Base-by-base conservation (phyloP, 1,139 yeast species). In the Taphrina confusa region DNA sequence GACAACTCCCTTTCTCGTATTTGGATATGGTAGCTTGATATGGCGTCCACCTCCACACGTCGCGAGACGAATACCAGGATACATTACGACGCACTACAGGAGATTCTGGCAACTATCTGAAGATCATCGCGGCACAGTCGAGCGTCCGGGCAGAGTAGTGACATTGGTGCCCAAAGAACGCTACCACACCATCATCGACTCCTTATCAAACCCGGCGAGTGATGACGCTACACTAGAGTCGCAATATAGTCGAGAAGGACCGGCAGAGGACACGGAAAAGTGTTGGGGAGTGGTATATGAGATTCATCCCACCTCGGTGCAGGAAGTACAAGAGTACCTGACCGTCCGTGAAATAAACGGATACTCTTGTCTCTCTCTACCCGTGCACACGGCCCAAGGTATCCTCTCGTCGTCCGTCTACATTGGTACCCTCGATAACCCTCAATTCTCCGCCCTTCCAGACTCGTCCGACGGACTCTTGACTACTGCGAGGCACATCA, bases 341-440 rank as follows among this genome's bases (percentile, higher is more conserved):
- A 95, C 90, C 68, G 77, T 82, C 16, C 76, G 97, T 57, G 97
- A 91, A 68, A 89, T 90, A 70, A 90, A 89, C 68, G 97, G 97
- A 0, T 91, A 91, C 71, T 77, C 89, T 0, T 75, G 82, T 1
- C 88, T 86, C 66, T 73, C 76, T n/a, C 84, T 90, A 1, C 82
- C 83, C 1, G 89, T 89, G 69, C 78, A 79, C 75, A 2, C 66
- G 0, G 69, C 78, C 1, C 79, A 78, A 0, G 74, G 71, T 27
- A 70, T 73, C 28, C 76, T 86, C 34, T 76, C 75, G n/a, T 84
- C 95, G 46, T 74, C 76, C 44, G 89, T 89, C 0, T 91, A 90
- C 70, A 87, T 91, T 33, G 97, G 97, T 0, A 86, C 91, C 1
- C 80, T 84, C 1, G 85, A 81, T 16, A 90, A 90, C 68, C 85